Base-by-base conservation (phyloP, 2,329 filamentous ascomycete species). In the Colletotrichum plurivorum region DNA sequence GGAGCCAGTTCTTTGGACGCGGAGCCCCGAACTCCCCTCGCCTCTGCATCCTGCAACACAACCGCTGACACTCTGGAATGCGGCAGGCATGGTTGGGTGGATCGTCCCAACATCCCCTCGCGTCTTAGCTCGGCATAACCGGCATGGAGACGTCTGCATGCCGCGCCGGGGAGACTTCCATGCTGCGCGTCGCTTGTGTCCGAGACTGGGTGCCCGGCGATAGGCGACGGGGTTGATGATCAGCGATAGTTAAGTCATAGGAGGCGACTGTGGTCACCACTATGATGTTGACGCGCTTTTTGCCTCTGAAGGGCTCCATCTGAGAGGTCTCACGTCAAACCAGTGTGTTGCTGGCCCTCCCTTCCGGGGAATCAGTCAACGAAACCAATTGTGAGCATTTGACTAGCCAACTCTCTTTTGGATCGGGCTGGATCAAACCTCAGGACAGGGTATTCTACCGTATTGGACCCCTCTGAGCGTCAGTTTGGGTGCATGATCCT, bases 71-170 rank as follows among this genome's bases (percentile, higher is more conserved):
- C 53, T 36, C 22, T 43, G 31, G 22, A 36, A 54, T 54, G 27
- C 13, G 25, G 39, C 52, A 12, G 27, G 31, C 27, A 16, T 20
- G 16, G 25, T 1, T 27, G n/a, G 20, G 52, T 54, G 52, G 52
- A 39, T 54, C 52, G 18, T 54, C 15, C 27, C 52, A 39, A 39
- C 15, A 39, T 39, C 16, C 52, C 15, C 31, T 16, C n/a, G 39
- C 36, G 18, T 48, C 43, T 56, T 56, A 48, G 51, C n/a, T 48
- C 52, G 27, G 41, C 18, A 56, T 16, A 20, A 27, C 43, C 27
- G 52, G 27, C 51, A 48, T 25, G 9, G 22, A 20, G 18, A 15
- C 7, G 9, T 55, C 51, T 49, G 51, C 41, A 55, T 49, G 60
- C 25, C 60, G 18, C 18, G 18, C 10, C 41, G n/a, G 25, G 41